Percentiles rank a stretch among this genome's conserved stretches.
These are phyloP conservation scores for Chamaenerion angustifolium DNA, from an alignment of 345 rosid species.

Conservation along the genomic window DNA sequence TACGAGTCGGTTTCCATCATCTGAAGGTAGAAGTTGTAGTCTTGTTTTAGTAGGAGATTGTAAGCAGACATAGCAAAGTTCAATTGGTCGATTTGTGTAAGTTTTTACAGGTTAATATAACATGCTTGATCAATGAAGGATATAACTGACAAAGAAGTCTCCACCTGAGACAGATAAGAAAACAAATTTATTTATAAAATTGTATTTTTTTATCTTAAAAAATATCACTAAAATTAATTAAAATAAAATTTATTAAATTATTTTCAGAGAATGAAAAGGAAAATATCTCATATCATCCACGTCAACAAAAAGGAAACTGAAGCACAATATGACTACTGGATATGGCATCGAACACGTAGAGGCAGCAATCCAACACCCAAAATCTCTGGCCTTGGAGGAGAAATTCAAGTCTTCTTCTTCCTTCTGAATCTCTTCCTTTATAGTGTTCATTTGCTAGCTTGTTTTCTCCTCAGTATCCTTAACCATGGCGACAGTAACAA, in stretches of 20 bases:
- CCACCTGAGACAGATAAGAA: too few relatives aligned
- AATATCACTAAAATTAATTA: too few relatives aligned
- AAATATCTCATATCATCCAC: too few relatives aligned
- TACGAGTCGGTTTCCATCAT: background rate
- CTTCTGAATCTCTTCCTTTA: background rate
- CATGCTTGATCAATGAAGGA: background rate
- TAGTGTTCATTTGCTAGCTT: too few relatives aligned
- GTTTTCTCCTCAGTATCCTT: background rate
- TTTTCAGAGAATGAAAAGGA: too few relatives aligned
- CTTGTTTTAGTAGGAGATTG: background rate
- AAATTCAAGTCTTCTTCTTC: background rate
- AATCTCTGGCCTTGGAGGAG: background rate
- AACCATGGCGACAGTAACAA: slow-evolving; percentile 11
- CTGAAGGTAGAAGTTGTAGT: background rate
- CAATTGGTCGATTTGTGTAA: background rate
- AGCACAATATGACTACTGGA: background rate
- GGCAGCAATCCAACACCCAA: slow-evolving; percentile 4
- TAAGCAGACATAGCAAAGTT: background rate
- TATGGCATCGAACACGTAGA: slow-evolving; percentile 4
- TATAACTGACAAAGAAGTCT: too few relatives aligned
- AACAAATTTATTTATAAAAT: too few relatives aligned
- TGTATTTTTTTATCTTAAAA: too few relatives aligned
- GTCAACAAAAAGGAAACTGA: too few relatives aligned
- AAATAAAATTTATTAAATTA: too few relatives aligned
- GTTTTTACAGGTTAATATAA: background rate